These are phyloP conservation scores for Trichosporon sp. DNA, from an alignment of 1,284 basidiomycete species.

Conservation along the genomic window DNA sequence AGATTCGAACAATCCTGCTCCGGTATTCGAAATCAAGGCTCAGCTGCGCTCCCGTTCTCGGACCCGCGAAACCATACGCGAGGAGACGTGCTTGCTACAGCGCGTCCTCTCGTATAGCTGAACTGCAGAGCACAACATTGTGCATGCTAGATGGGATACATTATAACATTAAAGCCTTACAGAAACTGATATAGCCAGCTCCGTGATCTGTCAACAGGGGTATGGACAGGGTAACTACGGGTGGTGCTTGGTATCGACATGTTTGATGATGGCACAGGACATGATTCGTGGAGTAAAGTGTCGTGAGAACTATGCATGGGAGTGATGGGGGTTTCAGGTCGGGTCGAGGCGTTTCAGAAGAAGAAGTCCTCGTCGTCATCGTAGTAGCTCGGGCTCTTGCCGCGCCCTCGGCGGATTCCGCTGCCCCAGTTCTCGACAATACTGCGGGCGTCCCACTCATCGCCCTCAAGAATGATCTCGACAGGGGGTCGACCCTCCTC, in stretches of 20 bases:
- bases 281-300: neutral
- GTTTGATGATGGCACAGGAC: neutral
- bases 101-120: too few species aligned
- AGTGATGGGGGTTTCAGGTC: neutral
- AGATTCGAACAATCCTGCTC: neutral
- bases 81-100: too few species aligned
- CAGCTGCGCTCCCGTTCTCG: neutral
- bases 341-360: neutral
- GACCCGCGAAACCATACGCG: too few species aligned
- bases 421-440: slow-evolving; percentile 18
- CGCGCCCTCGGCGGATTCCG: slow-evolving; percentile 13
- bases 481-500: slow-evolving; percentile 41
- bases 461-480: slow-evolving; percentile 43
- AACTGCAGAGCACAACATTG: neutral
- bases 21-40: neutral
- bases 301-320: neutral
- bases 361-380: slow-evolving; percentile 2
- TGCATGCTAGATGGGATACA: neutral
- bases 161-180: neutral
- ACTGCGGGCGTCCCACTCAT: slow-evolving; percentile 42
- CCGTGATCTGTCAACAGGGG: neutral
- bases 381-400: slow-evolving; percentile 3
- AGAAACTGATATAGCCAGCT: neutral
- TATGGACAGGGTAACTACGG: neutral
- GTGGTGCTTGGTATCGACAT: neutral